Evolutionary conservation across 345 rosid genomes (phyloP), one percentile per base, ranked within the genome.

Genomic region (Eucalyptus cladocalyx): DNA sequence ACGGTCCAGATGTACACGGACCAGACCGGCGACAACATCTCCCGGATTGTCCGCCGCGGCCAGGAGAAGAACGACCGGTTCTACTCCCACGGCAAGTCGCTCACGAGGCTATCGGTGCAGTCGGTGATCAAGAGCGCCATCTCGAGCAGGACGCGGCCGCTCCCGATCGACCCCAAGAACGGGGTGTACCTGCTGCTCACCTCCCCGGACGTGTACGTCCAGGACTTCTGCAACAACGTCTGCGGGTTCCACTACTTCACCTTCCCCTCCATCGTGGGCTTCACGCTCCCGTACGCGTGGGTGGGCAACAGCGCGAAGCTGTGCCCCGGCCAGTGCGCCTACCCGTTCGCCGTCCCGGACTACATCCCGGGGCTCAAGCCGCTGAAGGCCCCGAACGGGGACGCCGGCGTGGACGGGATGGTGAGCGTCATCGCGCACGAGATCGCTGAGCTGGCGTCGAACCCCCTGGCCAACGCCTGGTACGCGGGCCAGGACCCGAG

Each of bases 221-320:
- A 97, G 90, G 99, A 97, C 92, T 97, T 96, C 88, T 97, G 99
- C 89, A 96, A 97, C 4, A 95, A 95, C 91, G 98, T 97, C 2
- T 97, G 99, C 51, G 99, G 99, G 90, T 97, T 97, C 92, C 99
- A 97, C 91, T 97, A 97, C 86, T 97, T 97, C 92, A 97, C 99
- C 8, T 97, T 97, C 92, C 98, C 99, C 80, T 96, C 99, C 28
- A 96, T 96, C 69, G 98, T 96, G 45, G 99, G 99, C 11, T 95
- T 93, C 93, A 95, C 99, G 88, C 90, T 97, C 42, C 99, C 99
- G 80, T 98, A 96, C 94, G 99, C 99, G 40, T 98, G 99, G 99
- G 95, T 98, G 19, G 99, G 99, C 3, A 98, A 98, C 92, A 96
- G 98, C 45, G 98, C 95, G 11, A 97, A 95, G 91, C 91, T 88